Evolutionary conservation across 495 filamentous ascomycete species (phyloP), one percentile per base, ranked within the genome.

Genomic region (Penicillium lividum): DNA sequence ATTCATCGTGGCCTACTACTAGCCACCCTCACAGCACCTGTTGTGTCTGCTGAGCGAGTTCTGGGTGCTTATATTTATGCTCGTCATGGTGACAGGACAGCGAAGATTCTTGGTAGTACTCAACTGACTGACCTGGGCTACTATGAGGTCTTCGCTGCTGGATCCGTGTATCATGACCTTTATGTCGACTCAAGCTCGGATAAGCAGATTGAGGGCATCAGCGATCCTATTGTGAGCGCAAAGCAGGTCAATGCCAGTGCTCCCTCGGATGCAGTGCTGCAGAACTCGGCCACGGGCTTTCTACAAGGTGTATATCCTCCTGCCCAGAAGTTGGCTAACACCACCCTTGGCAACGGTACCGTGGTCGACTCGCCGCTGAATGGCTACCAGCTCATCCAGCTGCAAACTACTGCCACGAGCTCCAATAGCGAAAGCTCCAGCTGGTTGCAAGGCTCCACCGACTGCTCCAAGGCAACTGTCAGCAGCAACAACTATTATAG

Each of bases 401-500:
- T 88, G 9, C 66, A 70, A 5, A 60, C 72, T 0, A 68, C 79
- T 7, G 62, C 65, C 5, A 62, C 73, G 5, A 78, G 79, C 13
- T 66, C 72, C 11, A 73, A 76, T 28, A 84, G 79, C 50, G 84
- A 87, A 67, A 72, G 84, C 60, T 71, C 68, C 7, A 73, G 73
- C 49, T 88, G 85, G 85, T 67, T 88, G 28, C 83, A 88, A 58
- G 77, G 77, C 30, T 60, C 79, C 15, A 78, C 77, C 54, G 77
- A 80, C 36, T 91, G 89, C 75, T 72, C 73, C 31, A 85, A 84
- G 60, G 86, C 88, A 28, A 73, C 77, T 7, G 67, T 82, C 54
- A 90, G 86, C 76, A 89, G 86, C 51, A 85, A 91, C 71, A 80
- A 82, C 67, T 93, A 89, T 68, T 89, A 88, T 71, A 63, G 53